Evolutionary conservation across 805 yeast genomes (phyloP), one percentile per base, ranked within the genome.

Genomic region (Candida nemodendra): DNA sequence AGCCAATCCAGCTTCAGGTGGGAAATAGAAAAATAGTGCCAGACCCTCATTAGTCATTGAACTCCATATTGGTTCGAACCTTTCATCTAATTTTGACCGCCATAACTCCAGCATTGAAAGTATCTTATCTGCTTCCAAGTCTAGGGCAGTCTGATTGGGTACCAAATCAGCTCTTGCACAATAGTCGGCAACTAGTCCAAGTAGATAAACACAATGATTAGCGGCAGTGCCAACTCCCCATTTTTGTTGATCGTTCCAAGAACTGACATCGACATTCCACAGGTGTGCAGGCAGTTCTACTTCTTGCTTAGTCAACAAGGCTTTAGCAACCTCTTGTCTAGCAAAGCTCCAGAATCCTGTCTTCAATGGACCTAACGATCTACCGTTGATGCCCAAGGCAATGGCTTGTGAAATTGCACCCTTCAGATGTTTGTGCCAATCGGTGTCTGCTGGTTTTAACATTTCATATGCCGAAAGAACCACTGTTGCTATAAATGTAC

Each of bases 261-360:
- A 14, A 9, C 36, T 9, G 5, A 22, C 27, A 12, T 30, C 27
- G n/a, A 32, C 31, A 18, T 16, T 18, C 42, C 42, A 39, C 17
- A 39, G 32, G 15, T 30, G 21, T 15, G 31, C 5, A 9, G 26
- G 25, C 15, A 39, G 15, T 2, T 36, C 25, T 28, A 39, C 42
- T 16, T 25, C 23, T 21, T 34, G 24, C 13, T 26, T 34, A 14
- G 26, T 34, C 18, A 39, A 29, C 21, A 27, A 29, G 12, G 39
- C 42, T 4, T 32, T 32, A 13, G 34, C 28, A 13, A 34, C 38
- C 19, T 39, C 42, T 34, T 39, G 42, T 17, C 42, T 32, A 14
- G 42, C 45, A 14, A 36, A 9, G 22, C 45, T 41, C 45, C 45
- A 41, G 21, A 41, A 41, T 14, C 39, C 41, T 8, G 45, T 41